Conservation (phyloP, 768 basidiomycete species). For the Suillus discolor region DNA sequence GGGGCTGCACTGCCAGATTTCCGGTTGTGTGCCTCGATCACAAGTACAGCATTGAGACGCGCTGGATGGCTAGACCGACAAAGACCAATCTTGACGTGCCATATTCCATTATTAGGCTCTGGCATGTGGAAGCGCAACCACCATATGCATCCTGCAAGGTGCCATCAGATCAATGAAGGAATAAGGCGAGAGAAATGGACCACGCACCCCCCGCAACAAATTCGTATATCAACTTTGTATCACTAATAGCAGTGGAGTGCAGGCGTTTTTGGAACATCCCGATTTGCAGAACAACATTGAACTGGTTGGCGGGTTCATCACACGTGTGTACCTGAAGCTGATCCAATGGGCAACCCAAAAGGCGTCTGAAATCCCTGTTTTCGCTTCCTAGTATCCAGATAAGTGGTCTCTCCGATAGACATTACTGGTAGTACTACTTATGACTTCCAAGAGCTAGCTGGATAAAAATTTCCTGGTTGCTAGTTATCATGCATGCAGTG, state of each 20-base stretch:
- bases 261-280: neutral
- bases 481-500: neutral
- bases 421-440: neutral
- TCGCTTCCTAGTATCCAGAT: neutral
- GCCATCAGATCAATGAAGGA: neutral
- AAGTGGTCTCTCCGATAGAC: neutral
- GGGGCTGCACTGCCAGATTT: neutral
- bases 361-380: neutral
- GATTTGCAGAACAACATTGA: neutral
- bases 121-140: neutral
- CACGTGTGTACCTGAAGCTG: neutral
- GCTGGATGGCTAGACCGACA: neutral
- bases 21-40: neutral
- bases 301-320: neutral
- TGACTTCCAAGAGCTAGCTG: neutral
- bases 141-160: neutral
- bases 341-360: neutral
- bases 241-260: too few relatives aligned
- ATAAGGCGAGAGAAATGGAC: neutral
- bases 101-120: too few relatives aligned
- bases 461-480: neutral
- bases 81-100: neutral
- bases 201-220: slow-evolving; percentile 24
- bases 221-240: too few relatives aligned
- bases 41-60: neutral